Base-by-base conservation (phyloP, 192 early-diverging fungal genomes). In the Coemansia sp. region DNA sequence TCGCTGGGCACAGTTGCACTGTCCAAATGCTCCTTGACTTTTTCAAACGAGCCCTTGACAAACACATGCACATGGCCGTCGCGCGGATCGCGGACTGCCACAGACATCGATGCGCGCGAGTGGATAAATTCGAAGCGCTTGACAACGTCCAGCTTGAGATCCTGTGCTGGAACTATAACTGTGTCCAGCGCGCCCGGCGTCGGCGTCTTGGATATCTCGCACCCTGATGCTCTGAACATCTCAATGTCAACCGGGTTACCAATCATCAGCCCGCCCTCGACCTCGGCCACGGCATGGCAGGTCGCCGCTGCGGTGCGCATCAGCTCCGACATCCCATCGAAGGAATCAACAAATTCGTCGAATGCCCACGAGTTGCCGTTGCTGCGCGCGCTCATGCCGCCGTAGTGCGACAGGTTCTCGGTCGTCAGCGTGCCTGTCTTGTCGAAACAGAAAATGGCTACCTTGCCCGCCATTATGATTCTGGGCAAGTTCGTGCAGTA, bases 41-140 rank as follows among this genome's bases (percentile, higher is more conserved):
- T 84, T 77, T 92, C 91, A 65, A 89, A 91, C 4, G 91, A 92
- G 11, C 90, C 90, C 71, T 92, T 92, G 49, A 89, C 73, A 67
- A 81, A 91, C 8, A 89, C 85, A 53, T 88, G 85, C 10, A 83
- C 62, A 27, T 70, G 77, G 7, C 82, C 58, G 4, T 82, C 82
- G 7, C 27, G 52, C 2, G 80, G 52, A 52, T 92, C 89, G 27
- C 76, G 65, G 1, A 90, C 82, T 1, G 86, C 81, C 16, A 87
- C 87, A 0, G 87, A 84, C 85, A 91, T 91, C 29, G 87, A 90
- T 35, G 84, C 85, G 12, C 86, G 86, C 2, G 86, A 83, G 48
- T 90, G 88, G 25, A 84, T 84, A 82, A 93, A 93, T 54, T 89
- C 89, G 61, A 88, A 90, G 14, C 92, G 81, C 63, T 82, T 84